Base-by-base conservation (phyloP, 2,329 filamentous ascomycete genomes). In the Nemania sp. region DNA sequence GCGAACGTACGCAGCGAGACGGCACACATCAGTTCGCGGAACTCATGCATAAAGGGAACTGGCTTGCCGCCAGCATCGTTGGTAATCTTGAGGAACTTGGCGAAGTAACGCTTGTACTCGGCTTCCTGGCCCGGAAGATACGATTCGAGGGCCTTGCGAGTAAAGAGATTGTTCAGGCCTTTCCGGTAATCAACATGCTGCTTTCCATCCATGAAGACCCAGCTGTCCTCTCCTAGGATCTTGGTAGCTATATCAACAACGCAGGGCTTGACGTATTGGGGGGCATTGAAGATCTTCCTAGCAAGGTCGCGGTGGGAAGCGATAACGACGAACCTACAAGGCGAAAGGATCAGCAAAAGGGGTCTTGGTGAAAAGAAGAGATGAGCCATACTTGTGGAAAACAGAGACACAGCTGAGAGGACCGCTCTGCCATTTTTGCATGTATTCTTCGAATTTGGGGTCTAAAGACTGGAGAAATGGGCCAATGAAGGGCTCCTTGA, bases 1-100 rank as follows among this genome's bases (percentile, higher is more conserved):
- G 96, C 92, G 75, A 98, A 98, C n/a, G 93, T 97, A 65, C 94
- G 90, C 82, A 92, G 95, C 45, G 93, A 96, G 45, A 98, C 87
- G 64, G 94, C 94, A 72, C 91, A 96, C 87, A 96, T 96, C 71
- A 97, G 81, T 78, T 98, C 92, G 69, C 95, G 92, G 82, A 98
- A 96, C 71, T 91, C 83, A 65, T 88, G 80, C 91, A 98, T 97
- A 83, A 92, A 98, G 20, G 92, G 89, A 34, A 90, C 80, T 2
- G 92, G 90, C 79, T 92, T 86, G 76, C 87, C 87, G 58, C 83
- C 81, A 68, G 87, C 85, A 48, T 90, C 81, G 74, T 88, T 85
- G 66, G 91, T 95, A 67, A 92, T 83, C 62, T 89, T 76, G 62
- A 96, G 75, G 77, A 95, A 97, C 68, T 83, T 83, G 72, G 89